Percentiles rank a stretch among this genome's conserved stretches.
phyloP scores from a whole-genome alignment of 768 basidiomycete species.

The Macrocybe gigantea region DNA sequence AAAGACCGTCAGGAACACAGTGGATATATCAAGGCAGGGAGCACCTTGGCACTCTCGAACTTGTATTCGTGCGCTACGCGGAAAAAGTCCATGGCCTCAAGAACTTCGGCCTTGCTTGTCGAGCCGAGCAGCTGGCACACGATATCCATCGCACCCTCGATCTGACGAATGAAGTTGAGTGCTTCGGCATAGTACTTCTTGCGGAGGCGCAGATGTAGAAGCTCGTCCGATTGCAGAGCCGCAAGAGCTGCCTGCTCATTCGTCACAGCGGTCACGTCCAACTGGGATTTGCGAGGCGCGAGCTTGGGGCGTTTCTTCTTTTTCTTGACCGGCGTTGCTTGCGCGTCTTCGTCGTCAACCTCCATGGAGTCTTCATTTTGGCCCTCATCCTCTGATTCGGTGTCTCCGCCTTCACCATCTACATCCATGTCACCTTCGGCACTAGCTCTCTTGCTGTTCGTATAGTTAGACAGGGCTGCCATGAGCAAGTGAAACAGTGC shows the following conservation, averaged over 20 bases:
- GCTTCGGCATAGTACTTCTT: constrained; percentile 89
- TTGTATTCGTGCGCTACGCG: constrained; percentile 75
- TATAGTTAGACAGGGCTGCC: not conserved
- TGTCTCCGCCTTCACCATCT: constrained; percentile 35
- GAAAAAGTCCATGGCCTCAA: constrained; percentile 90
- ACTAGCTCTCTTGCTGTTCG: constrained; percentile 19
- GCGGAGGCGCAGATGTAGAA: constrained; percentile 60
- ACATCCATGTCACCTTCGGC: constrained; percentile 53
- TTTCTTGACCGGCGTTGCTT: constrained; percentile 30
- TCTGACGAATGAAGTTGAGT: constrained; percentile 66
- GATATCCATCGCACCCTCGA: constrained; percentile 59
- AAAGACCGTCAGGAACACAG: constrained; percentile 4
- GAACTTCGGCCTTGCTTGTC: constrained; percentile 76
- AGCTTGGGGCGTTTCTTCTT: constrained; percentile 39
- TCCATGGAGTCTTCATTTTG: constrained; percentile 28
- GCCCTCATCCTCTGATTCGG: constrained; percentile 31
- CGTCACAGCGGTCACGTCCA: constrained; percentile 62
- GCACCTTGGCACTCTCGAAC: constrained; percentile 70
- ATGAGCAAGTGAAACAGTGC: constrained; percentile 1
- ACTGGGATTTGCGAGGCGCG: constrained; percentile 59
- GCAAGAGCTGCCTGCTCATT: constrained; percentile 70
- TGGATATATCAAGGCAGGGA: not conserved
- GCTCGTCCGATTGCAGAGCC: constrained; percentile 58
- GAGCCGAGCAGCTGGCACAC: constrained; percentile 80
- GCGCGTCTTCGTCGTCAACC: constrained; percentile 30